Conservation (phyloP, 2,329 filamentous ascomycete genomes). For the Orbilia ellipsospora region DNA sequence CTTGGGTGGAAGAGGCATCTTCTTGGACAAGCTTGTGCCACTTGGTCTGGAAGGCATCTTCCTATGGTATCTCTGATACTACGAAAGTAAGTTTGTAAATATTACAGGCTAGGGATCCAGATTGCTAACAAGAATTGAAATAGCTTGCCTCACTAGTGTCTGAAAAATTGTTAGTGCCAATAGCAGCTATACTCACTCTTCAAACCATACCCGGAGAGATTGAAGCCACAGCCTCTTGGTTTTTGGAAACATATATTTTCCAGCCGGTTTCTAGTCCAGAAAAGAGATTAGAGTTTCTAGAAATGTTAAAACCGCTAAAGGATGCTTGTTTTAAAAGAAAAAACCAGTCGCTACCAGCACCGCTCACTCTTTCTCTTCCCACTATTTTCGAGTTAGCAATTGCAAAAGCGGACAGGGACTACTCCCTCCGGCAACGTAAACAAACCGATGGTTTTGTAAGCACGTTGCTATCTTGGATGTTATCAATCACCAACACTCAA, state of each 20-base stretch:
- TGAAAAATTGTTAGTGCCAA: conserved; percentile 25
- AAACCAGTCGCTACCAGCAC: background rate
- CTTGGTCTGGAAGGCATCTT: conserved; percentile 44
- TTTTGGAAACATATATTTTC: conserved; percentile 40
- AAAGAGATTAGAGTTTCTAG: conserved; percentile 29
- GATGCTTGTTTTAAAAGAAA: conserved; percentile 8
- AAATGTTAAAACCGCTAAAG: conserved; percentile 19
- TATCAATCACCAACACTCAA: conserved; percentile 29
- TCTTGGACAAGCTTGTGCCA: conserved; percentile 39
- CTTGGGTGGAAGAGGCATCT: conserved; percentile 5
- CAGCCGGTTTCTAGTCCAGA: conserved; percentile 34
- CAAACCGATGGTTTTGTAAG: conserved; percentile 48
- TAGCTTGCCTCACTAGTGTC: conserved; percentile 37
- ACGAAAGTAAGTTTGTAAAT: conserved; percentile 11
- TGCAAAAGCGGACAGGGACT: conserved; percentile 42
- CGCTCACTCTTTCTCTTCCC: conserved; percentile 14
- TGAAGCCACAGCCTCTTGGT: conserved; percentile 27
- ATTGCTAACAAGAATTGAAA: conserved; percentile 3
- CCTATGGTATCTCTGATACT: conserved; percentile 37
- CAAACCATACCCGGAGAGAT: conserved; percentile 15
- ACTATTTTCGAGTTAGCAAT: conserved; percentile 33
- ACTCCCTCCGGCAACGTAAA: conserved; percentile 40
- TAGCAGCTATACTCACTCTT: conserved; percentile 40
- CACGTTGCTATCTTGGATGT: conserved; percentile 45
- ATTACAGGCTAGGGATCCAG: too few species aligned